Conservation (phyloP, 1,284 basidiomycete genomes). For the Ceratobasidium sp. region DNA sequence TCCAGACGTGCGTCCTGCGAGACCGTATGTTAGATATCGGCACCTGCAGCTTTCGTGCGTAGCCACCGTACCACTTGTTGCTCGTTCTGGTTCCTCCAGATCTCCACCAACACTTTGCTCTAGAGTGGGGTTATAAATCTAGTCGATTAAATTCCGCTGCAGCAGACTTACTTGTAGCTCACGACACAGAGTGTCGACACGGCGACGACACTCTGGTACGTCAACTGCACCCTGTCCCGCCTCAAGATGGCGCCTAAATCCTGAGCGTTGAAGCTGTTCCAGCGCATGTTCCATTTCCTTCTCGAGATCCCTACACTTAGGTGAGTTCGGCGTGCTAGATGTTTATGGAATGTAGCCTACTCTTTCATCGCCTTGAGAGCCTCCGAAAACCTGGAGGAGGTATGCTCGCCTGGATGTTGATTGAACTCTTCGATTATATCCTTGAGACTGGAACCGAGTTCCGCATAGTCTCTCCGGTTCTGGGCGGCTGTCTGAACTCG, state of each 20-base stretch:
- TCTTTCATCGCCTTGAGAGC: not conserved
- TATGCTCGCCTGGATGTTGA: not conserved
- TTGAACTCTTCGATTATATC: not conserved
- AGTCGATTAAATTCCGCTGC: no score
- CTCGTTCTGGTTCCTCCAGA: not conserved
- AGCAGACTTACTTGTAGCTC: not conserved
- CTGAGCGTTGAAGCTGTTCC: not conserved
- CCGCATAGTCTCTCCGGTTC: not conserved
- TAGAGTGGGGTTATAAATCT: not conserved
- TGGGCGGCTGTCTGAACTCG: not conserved
- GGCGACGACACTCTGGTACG: not conserved
- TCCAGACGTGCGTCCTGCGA: constrained; percentile 2
- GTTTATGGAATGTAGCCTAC: not conserved
- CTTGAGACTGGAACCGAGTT: not conserved
- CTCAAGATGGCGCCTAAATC: not conserved
- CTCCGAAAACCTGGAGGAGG: not conserved
- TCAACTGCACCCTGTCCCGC: not conserved
- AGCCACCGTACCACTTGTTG: not conserved
- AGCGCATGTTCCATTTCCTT: not conserved
- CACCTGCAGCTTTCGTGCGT: not conserved
- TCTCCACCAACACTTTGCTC: not conserved
- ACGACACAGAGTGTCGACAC: not conserved
- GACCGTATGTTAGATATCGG: no score
- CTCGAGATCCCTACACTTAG: not conserved
- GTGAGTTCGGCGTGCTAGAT: no score